Conservation (phyloP, 2,329 filamentous ascomycete genomes). For the Fusarium gaditjirri region DNA sequence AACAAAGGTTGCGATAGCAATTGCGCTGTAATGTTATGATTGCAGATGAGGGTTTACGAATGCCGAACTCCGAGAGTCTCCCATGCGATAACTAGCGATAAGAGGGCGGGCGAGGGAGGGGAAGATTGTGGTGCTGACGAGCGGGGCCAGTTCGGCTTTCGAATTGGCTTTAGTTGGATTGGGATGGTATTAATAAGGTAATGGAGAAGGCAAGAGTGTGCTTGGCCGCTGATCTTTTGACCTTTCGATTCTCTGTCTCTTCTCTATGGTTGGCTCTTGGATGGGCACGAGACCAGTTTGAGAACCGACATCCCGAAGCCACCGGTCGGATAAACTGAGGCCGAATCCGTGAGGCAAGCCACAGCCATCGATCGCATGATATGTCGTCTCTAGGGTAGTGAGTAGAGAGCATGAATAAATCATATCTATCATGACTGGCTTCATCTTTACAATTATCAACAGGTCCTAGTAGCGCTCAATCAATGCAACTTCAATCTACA, state of each 20-base stretch:
- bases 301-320: slow-evolving; percentile 12
- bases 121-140: slow-evolving; percentile 36
- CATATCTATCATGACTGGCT: neutral
- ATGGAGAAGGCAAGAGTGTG: neutral
- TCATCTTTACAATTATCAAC: neutral
- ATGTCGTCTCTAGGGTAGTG: neutral
- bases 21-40: slow-evolving; percentile 41
- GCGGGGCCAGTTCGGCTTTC: slow-evolving; percentile 43
- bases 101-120: slow-evolving; percentile 36
- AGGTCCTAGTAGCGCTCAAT: neutral
- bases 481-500: neutral
- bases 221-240: slow-evolving; percentile 25
- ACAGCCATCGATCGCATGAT: neutral
- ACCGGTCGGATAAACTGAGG: slow-evolving; percentile 22
- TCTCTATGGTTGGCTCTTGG: slow-evolving; percentile 25
- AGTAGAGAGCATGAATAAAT: neutral
- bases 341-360: slow-evolving; percentile 9
- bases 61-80: slow-evolving; percentile 52
- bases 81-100: slow-evolving; percentile 32
- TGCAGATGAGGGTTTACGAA: slow-evolving; percentile 45
- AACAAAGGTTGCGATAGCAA: slow-evolving; percentile 34
- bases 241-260: neutral
- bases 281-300: slow-evolving; percentile 12
- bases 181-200: slow-evolving; percentile 8
- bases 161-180: slow-evolving; percentile 4